phyloP scores from a whole-genome alignment of 441 rosid species.

The Cnidoscolus chayamansa region DNA sequence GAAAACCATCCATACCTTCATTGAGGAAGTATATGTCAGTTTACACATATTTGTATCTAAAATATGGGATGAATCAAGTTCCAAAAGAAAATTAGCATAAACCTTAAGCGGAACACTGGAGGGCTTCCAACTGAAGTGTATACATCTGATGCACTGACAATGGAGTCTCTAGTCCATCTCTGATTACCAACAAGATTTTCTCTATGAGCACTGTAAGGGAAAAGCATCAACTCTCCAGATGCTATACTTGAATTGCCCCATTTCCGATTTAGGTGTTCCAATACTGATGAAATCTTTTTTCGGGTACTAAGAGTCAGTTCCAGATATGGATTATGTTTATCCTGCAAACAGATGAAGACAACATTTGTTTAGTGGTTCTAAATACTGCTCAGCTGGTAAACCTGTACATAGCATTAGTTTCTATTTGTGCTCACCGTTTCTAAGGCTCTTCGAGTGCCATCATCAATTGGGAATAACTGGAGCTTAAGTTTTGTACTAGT shows the following conservation, averaged over 20 bases:
- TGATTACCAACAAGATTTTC: conserved; percentile 52
- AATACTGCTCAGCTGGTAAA: conserved; percentile 18
- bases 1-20: conserved; percentile 98
- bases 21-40: conserved; percentile 22
- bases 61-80: conserved; percentile 19
- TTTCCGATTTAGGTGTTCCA: conserved; percentile 91
- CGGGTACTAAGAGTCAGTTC: conserved; percentile 92
- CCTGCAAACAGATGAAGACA: conserved; percentile 50
- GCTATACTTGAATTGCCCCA: conserved; percentile 91
- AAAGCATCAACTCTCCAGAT: conserved; percentile 72
- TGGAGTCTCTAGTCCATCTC: conserved; percentile 81
- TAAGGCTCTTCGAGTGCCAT: conserved; percentile 72
- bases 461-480: conserved; percentile 93
- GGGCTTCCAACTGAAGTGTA: conserved; percentile 68
- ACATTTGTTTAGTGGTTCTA: conserved; percentile 16
- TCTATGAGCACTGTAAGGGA: conserved; percentile 66
- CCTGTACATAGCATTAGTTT: conserved; percentile 20
- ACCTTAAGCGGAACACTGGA: conserved; percentile 86
- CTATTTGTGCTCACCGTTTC: conserved; percentile 65
- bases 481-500: conserved; percentile 74
- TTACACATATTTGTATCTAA: conserved; percentile 14
- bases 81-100: conserved; percentile 27
- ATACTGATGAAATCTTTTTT: conserved; percentile 90
- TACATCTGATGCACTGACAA: conserved; percentile 51
- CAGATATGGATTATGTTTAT: conserved; percentile 85